Evolutionary conservation across 2,329 filamentous ascomycete genomes (phyloP).

Genomic region (Neonectria coccinea): DNA sequence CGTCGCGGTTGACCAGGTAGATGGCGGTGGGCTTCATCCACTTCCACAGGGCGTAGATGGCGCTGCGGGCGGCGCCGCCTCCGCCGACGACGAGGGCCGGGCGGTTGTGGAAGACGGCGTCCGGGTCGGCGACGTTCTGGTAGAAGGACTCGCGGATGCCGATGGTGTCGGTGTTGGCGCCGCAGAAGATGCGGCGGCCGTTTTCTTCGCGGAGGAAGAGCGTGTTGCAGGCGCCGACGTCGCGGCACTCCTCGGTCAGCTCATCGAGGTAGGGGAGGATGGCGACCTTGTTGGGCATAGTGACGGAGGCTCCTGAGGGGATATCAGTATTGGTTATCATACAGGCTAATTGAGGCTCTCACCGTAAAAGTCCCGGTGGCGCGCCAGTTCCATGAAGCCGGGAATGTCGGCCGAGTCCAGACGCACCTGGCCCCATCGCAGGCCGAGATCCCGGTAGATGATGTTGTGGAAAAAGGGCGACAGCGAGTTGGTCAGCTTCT

Average conservation of each 20-base stretch:
- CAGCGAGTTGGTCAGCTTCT: constrained; percentile 66
- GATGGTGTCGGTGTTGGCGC: constrained; percentile 85
- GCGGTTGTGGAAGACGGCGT: constrained; percentile 63
- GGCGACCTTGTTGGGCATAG: constrained; percentile 86
- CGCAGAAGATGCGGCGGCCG: constrained; percentile 68
- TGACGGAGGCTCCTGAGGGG: constrained; percentile 74
- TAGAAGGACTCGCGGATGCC: constrained; percentile 80
- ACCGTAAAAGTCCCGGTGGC: constrained; percentile 72
- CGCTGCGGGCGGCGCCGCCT: constrained; percentile 81
- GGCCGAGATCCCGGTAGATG: constrained; percentile 63
- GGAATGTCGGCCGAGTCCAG: constrained; percentile 65
- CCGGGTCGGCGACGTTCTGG: constrained; percentile 62
- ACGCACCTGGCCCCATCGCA: constrained; percentile 64
- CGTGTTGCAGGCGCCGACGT: constrained; percentile 84
- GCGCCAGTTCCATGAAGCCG: constrained; percentile 63
- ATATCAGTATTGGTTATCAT: neutral
- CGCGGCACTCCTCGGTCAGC: constrained; percentile 77
- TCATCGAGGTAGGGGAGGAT: constrained; percentile 80
- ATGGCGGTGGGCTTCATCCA: constrained; percentile 76
- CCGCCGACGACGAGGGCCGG: constrained; percentile 82
- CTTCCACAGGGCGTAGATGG: constrained; percentile 79
- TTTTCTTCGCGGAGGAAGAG: constrained; percentile 71
- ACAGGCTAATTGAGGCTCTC: constrained; percentile 32
- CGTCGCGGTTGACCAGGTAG: constrained; percentile 83
- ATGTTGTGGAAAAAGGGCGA: constrained; percentile 66